A percentile compares a stretch with the other conserved stretches of the same genome.
These are phyloP conservation scores for Xylaria sp. DNA, from an alignment of 2,329 filamentous ascomycete genomes.

Conservation along the genomic window DNA sequence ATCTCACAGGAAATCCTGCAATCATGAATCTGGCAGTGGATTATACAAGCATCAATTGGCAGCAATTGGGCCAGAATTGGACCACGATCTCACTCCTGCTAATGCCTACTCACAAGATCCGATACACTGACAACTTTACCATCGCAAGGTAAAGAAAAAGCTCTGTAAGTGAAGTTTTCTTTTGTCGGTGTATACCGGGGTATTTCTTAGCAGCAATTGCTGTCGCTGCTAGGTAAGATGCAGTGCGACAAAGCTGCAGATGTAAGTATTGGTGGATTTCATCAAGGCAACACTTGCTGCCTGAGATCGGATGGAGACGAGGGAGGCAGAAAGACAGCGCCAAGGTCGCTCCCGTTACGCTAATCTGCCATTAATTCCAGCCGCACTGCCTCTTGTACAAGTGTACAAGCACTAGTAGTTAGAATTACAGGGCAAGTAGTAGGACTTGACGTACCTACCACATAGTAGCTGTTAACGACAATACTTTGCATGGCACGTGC, in stretches of 20 bases:
- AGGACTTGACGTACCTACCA: conserved; percentile 8
- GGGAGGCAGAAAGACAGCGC: conserved; percentile 22
- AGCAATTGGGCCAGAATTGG: background rate
- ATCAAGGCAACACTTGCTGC: conserved; percentile 36
- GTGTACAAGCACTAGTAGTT: background rate
- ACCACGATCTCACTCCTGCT: background rate
- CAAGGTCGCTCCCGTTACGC: conserved; percentile 19
- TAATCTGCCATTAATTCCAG: conserved; percentile 20
- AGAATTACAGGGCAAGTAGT: background rate
- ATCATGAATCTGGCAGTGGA: background rate
- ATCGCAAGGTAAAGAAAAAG: background rate
- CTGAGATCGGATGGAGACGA: conserved; percentile 18
- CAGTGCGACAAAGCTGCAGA: background rate
- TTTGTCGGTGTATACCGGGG: background rate
- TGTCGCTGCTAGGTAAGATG: background rate
- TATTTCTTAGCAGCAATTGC: background rate
- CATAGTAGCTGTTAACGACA: background rate
- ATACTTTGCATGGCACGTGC: conserved; percentile 35
- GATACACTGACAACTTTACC: background rate
- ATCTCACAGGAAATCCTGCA: background rate
- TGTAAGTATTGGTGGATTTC: background rate
- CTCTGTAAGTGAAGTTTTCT: background rate
- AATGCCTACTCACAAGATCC: background rate
- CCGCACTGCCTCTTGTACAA: background rate
- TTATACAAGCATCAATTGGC: background rate